Evolutionary conservation across 2,329 filamentous ascomycete genomes (phyloP), one percentile per base, ranked within the genome.

Genomic region (Hypomyces perniciosus): DNA sequence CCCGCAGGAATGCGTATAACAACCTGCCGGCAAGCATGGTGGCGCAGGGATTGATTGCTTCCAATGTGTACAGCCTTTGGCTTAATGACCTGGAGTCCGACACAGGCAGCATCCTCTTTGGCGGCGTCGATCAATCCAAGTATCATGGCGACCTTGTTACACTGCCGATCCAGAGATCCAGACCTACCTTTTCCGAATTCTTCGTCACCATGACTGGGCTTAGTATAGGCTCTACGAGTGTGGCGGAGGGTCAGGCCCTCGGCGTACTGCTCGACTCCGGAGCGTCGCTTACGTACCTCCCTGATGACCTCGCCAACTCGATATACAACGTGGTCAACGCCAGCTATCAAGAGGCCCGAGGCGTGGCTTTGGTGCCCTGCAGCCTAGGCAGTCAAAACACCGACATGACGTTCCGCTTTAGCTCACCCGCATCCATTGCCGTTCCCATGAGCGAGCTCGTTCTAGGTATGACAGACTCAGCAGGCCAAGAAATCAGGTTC

Each of bases 41-140:
- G 1, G 67, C 79, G 30, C 72, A 78, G 4, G 82, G 81, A 6
- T 49, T 77, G 45, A 88, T 88, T 57, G 68, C 77, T 13, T 82
- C 84, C 13, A 84, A 79, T 49, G 83, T 85, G 2, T 91, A 85
- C 69, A 88, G 84, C 61, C 68, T 92, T 40, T 90, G 84, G 82
- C 72, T 90, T 13, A 86, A 90, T 67, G 85, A 90, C 61, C 70
- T 89, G 6, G 76, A 83, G 55, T 72, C 85, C 27, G 79, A 68
- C 59, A 80, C 74, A 0, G 87, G 87, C 48, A 83, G 72, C 53
- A 83, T 91, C 48, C 70, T 91, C 1, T 91, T 91, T 58, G 87
- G 87, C 30, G 87, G 88, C 30, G 78, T 91, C 51, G 85, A 91
- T 66, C 79, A 75, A 2, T 79, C 70, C 26, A 82, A 84, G 56